Conservation (phyloP, 2,329 filamentous ascomycete genomes). For the Fusarium anthophilum region DNA sequence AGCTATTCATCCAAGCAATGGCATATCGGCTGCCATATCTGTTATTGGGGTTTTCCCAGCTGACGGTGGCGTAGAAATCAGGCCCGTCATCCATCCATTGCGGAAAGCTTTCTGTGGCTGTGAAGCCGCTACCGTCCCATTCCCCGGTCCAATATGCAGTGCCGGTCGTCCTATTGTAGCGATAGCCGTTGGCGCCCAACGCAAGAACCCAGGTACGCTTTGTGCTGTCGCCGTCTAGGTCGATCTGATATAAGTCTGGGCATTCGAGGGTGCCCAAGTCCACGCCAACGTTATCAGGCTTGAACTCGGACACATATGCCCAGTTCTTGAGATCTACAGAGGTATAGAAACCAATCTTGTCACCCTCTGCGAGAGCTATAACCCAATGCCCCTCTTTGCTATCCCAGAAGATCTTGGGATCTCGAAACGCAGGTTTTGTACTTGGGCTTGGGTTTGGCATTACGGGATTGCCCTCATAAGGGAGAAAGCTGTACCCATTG, state of each 20-base stretch:
- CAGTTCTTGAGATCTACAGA: neutral
- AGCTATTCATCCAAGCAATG: neutral
- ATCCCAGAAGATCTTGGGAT: neutral
- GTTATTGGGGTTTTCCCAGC: neutral
- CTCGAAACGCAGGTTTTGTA: neutral
- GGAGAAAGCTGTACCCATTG: neutral
- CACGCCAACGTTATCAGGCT: neutral
- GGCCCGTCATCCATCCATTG: neutral
- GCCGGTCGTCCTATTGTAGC: neutral
- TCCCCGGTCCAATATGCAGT: neutral
- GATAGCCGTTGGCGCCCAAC: neutral
- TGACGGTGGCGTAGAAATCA: neutral
- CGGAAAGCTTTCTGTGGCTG: neutral
- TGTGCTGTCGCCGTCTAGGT: neutral
- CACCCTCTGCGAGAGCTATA: neutral
- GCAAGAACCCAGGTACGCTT: neutral
- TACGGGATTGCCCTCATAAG: neutral
- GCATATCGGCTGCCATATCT: neutral
- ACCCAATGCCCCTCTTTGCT: neutral
- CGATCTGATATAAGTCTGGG: neutral
- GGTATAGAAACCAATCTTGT: neutral
- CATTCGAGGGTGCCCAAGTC: neutral
- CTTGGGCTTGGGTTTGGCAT: neutral
- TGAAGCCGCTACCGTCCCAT: rapidly evolving
- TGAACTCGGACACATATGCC: neutral